Percentiles rank a stretch among this genome's conserved stretches.
These are phyloP conservation scores for Cystofilobasidium bisporidii DNA, from an alignment of 768 basidiomycete genomes.

Conservation along the genomic window DNA sequence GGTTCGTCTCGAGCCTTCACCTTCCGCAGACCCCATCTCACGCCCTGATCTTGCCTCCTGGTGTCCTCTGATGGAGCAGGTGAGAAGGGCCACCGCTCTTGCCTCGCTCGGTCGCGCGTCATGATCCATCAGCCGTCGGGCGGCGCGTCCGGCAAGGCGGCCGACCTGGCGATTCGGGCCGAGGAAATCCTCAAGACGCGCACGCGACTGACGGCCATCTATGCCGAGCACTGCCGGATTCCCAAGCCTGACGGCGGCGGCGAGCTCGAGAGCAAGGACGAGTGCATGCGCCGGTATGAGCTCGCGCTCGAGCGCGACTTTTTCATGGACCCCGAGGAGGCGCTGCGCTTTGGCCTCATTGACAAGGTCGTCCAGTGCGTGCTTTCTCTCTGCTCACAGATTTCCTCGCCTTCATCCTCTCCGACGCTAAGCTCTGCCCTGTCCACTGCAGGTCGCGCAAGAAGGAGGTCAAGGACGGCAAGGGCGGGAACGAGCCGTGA, in stretches of 20 bases:
- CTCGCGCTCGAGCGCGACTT: slow-evolving; percentile 87
- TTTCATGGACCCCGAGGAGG: slow-evolving; percentile 93
- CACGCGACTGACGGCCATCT: slow-evolving; percentile 71
- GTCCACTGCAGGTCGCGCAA: no score
- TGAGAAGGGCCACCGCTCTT: slow-evolving; percentile 69
- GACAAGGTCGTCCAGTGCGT: slow-evolving; percentile 68
- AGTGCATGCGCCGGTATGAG: slow-evolving; percentile 69
- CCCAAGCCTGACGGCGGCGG: slow-evolving; percentile 38
- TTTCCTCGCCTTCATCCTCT: no score
- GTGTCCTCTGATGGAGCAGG: slow-evolving; percentile 12
- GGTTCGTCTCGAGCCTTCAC: slow-evolving; percentile 40
- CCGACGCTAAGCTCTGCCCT: no score
- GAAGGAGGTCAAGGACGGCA: neutral
- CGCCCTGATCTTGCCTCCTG: neutral
- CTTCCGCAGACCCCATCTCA: neutral
- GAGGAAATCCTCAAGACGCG: slow-evolving; percentile 88
- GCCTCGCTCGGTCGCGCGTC: slow-evolving; percentile 84
- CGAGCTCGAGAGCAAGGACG: slow-evolving; percentile 49
- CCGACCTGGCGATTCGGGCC: slow-evolving; percentile 95
- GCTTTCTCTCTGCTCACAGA: no score
- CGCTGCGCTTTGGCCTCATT: slow-evolving; percentile 80
- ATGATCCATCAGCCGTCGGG: slow-evolving; percentile 99
- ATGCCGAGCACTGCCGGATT: slow-evolving; percentile 71
- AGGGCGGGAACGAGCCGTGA: neutral
- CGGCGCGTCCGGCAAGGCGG: slow-evolving; percentile 88